Conservation (phyloP, 2,329 filamentous ascomycete species). For the Fusarium sarcochroum region DNA sequence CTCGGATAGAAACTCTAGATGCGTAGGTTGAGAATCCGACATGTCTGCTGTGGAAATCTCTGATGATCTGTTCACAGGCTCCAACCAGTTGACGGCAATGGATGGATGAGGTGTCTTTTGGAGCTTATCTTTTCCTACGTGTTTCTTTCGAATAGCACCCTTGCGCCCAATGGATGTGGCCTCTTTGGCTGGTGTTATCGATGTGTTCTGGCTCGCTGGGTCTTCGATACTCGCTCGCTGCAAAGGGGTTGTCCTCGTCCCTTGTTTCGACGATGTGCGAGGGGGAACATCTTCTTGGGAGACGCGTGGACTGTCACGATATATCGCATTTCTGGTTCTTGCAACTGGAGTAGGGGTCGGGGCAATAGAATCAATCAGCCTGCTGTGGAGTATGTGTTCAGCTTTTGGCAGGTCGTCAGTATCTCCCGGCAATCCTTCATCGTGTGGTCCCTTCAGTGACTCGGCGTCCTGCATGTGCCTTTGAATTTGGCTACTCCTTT, state of each 20-base stretch:
- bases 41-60: neutral
- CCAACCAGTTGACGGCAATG: constrained; percentile 29
- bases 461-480: neutral
- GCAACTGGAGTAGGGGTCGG: neutral
- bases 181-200: neutral
- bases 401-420: neutral
- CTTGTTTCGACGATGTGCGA: constrained; percentile 49
- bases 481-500: neutral
- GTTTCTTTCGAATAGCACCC: constrained; percentile 38
- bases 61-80: neutral
- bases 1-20: constrained; percentile 26
- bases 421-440: neutral
- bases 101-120: constrained; percentile 6
- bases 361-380: neutral
- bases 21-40: neutral
- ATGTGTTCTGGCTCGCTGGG: neutral
- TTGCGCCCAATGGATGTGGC: constrained; percentile 29
- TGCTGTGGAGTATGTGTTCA: neutral
- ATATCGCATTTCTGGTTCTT: neutral
- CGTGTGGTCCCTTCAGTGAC: neutral
- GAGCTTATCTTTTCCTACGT: constrained; percentile 16
- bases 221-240: neutral
- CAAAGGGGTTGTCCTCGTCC: neutral
- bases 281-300: constrained; percentile 46
- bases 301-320: constrained; percentile 29